phyloP scores from a whole-genome alignment of 2,329 filamentous ascomycete genomes.

The Cladosporium velox region DNA sequence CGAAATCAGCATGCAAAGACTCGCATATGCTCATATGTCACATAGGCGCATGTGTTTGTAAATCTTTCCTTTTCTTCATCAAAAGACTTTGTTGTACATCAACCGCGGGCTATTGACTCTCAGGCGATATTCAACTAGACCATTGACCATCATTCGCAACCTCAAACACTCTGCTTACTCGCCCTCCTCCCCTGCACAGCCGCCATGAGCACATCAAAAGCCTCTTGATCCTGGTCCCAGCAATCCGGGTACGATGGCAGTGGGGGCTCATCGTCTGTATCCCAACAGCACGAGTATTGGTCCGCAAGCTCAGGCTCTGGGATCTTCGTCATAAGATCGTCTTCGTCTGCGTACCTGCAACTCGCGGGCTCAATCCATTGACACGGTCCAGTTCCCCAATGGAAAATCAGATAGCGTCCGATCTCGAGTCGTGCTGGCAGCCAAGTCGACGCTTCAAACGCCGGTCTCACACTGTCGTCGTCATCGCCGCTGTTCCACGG shows the following conservation, averaged over 20 bases:
- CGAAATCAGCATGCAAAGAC: no score
- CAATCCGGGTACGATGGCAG: slow-evolving; percentile 13
- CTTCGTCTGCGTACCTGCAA: neutral
- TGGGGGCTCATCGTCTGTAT: neutral
- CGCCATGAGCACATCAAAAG: slow-evolving; percentile 9
- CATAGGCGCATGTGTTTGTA: neutral
- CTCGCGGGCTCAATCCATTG: neutral
- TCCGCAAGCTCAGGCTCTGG: neutral
- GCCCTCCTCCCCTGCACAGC: neutral
- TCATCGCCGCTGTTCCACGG: neutral
- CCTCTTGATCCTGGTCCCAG: slow-evolving; percentile 13
- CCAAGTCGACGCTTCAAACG: neutral
- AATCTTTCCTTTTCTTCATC: neutral
- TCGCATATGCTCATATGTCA: no score
- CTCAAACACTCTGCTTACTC: slow-evolving; percentile 16
- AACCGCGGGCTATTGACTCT: neutral
- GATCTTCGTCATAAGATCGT: neutral
- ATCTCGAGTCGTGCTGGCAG: neutral
- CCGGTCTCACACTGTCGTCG: neutral
- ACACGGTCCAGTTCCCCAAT: neutral
- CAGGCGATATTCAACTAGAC: neutral
- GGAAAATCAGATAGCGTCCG: neutral
- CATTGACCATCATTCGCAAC: neutral
- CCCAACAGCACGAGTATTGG: neutral
- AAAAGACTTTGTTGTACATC: neutral